Evolutionary conservation across 495 filamentous ascomycete genomes (phyloP).

Genomic region (Delitschia confertaspora): DNA sequence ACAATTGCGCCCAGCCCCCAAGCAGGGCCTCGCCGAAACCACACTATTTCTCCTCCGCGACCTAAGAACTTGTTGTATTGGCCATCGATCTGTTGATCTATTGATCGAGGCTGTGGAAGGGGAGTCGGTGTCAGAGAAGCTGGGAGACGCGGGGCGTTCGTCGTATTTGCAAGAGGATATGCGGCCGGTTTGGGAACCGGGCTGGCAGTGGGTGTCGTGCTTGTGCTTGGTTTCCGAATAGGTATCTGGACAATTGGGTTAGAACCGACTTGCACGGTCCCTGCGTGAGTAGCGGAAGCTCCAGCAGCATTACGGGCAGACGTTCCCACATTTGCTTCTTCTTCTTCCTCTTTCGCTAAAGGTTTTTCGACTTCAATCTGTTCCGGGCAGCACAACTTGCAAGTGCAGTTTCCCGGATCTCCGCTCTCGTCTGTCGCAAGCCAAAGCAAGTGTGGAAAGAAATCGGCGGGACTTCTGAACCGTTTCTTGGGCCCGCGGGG

Average conservation of each 20-base stretch:
- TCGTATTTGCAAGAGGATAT: too few relatives aligned
- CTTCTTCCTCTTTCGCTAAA: conserved; percentile 27
- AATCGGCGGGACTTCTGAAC: conserved; percentile 50
- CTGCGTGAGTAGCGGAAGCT: neutral
- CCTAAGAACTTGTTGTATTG: conserved; percentile 44
- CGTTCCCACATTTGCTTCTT: conserved; percentile 12
- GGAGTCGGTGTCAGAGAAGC: conserved; percentile 29
- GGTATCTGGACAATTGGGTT: conserved; percentile 2
- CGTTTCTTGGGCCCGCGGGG: conserved; percentile 50
- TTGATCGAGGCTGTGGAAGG: conserved; percentile 34
- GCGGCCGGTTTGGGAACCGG: neutral
- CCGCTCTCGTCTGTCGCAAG: conserved; percentile 43
- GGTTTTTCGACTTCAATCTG: conserved; percentile 33
- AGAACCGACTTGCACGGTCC: conserved; percentile 12
- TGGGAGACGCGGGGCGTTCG: conserved; percentile 9
- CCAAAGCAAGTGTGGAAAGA: conserved; percentile 56
- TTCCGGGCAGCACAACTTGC: conserved; percentile 45
- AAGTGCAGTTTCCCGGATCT: conserved; percentile 50
- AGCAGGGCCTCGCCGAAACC: conserved; percentile 46
- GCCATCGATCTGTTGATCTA: conserved; percentile 40
- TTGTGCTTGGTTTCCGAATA: conserved; percentile 1
- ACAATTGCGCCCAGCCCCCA: conserved; percentile 51
- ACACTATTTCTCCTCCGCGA: conserved; percentile 50
- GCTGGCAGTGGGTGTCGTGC: conserved; percentile 2
- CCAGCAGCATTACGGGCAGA: neutral